These are phyloP conservation scores for Macadamia tetraphylla DNA, from an alignment of 164 flowering plant species.

Conservation along the genomic window DNA sequence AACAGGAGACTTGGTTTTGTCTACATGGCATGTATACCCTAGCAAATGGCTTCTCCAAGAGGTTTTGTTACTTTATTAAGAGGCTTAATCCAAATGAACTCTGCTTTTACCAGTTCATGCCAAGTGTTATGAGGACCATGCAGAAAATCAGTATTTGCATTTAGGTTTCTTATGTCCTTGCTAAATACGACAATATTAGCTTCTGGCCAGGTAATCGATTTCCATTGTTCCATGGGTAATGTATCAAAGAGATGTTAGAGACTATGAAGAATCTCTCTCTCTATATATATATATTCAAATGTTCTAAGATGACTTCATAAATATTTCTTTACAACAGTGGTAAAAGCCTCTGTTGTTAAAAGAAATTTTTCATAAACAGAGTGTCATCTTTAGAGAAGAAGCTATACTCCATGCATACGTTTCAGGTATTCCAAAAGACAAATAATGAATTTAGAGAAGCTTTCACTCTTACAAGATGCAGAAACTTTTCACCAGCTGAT, in stretches of 20 bases:
- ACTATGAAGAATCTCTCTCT: no score
- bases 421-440: background rate
- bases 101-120: no score
- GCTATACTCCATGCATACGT: background rate
- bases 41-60: background rate
- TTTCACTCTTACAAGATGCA: constrained; percentile 58
- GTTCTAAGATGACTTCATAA: background rate
- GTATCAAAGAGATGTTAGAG: no score
- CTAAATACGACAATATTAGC: no score
- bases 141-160: no score
- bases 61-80: background rate
- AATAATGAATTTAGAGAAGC: background rate
- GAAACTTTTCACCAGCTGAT: constrained; percentile 78
- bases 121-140: no score
- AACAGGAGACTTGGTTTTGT: background rate
- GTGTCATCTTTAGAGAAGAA: background rate
- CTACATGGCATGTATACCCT: background rate
- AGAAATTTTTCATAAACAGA: background rate
- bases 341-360: background rate
- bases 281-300: no score
- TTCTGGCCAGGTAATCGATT: no score
- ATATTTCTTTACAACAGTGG: background rate
- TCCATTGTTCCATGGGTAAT: no score
- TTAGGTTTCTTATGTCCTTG: no score
- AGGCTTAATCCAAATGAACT: no score